These are phyloP conservation scores for Noccaea bulbosa DNA, from an alignment of 345 rosid species.

Conservation along the genomic window DNA sequence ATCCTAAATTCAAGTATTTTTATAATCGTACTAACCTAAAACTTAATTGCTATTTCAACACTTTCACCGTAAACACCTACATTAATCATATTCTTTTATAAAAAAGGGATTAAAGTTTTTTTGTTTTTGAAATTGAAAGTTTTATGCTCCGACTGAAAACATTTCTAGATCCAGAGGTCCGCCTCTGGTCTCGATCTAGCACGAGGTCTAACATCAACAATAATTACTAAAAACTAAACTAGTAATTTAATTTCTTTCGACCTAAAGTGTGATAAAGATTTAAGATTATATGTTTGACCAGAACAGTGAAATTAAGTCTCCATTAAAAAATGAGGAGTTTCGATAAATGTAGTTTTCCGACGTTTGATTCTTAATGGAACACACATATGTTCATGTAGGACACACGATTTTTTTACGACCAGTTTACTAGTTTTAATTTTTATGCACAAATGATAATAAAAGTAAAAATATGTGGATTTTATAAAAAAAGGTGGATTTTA, in stretches of 20 bases:
- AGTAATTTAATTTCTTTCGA: background rate
- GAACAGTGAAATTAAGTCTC: background rate
- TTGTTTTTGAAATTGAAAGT: too few species aligned
- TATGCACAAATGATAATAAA: conserved; percentile 6
- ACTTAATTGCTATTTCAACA: too few species aligned
- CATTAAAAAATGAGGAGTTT: conserved; percentile 15
- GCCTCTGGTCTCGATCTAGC: too few species aligned
- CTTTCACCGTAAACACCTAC: too few species aligned
- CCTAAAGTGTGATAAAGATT: background rate
- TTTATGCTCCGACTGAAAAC: too few species aligned
- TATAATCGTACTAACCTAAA: too few species aligned
- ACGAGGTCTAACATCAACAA: too few species aligned
- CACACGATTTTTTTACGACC: conserved; percentile 17
- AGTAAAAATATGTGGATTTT: conserved; percentile 28
- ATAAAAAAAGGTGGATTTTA: conserved; percentile 28
- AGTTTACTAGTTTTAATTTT: conserved; percentile 14
- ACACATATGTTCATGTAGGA: conserved; percentile 27
- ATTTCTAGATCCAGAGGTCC: too few species aligned
- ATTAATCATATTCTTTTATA: too few species aligned
- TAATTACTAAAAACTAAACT: too few species aligned
- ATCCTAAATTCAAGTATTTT: too few species aligned
- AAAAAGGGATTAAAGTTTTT: too few species aligned
- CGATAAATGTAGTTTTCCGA: conserved; percentile 6
- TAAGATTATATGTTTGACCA: background rate
- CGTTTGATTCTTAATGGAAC: conserved; percentile 22